Conservation (phyloP, 495 filamentous ascomycete genomes). For the Xylaria sp. region DNA sequence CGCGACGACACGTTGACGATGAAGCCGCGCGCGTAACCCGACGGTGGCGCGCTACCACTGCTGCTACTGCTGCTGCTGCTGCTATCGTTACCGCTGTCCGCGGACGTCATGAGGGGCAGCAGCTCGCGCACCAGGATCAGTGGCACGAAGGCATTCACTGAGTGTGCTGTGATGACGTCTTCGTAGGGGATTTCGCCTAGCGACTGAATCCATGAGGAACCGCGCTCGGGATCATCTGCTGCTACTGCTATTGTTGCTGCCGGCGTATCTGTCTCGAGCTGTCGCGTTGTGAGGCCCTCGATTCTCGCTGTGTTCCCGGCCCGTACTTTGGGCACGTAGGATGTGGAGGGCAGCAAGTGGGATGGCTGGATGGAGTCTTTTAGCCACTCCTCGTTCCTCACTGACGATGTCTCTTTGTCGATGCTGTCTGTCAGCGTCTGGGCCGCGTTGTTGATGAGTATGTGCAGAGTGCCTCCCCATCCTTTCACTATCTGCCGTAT, state of each 20-base stretch:
- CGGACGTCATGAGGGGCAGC: conserved; percentile 52
- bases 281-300: background rate
- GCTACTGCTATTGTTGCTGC: background rate
- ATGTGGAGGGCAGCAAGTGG: background rate
- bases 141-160: conserved; percentile 56
- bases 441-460: conserved; percentile 59
- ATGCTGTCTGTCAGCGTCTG: conserved; percentile 57
- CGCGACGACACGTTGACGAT: conserved; percentile 58
- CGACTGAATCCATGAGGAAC: conserved; percentile 54
- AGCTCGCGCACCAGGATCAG: conserved; percentile 56
- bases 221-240: no score
- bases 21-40: conserved; percentile 38
- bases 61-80: background rate
- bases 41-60: background rate
- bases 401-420: conserved; percentile 45
- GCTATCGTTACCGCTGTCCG: background rate
- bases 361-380: background rate
- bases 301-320: conserved; percentile 2
- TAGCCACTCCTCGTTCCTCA: conserved; percentile 38
- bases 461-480: conserved; percentile 47
- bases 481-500: conserved; percentile 5
- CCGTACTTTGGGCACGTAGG: conserved; percentile 11
- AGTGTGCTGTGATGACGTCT: conserved; percentile 55
- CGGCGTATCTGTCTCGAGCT: background rate
- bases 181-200: conserved; percentile 56